A percentile compares a stretch with the other conserved stretches of the same genome.
Evolutionary conservation across 2,329 filamentous ascomycete species (phyloP).

Genomic region (Aspergillus sp.): DNA sequence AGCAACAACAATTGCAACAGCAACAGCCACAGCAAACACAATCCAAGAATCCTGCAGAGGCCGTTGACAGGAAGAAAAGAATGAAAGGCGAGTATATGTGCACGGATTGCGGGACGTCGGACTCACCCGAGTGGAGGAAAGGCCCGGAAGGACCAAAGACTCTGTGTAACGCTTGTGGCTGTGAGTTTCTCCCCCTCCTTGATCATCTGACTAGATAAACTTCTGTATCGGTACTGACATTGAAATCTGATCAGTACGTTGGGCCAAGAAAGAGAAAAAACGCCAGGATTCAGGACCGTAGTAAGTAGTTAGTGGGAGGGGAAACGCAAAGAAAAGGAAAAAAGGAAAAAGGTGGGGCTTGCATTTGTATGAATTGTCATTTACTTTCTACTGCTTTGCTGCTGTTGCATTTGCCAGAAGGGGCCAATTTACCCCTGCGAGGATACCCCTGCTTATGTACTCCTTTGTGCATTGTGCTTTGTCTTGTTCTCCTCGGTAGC

Average conservation of each 20-base stretch:
- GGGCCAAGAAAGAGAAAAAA: conserved; percentile 78
- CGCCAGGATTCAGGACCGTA: conserved; percentile 35
- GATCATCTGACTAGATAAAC: background rate
- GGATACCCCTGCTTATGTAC: conserved; percentile 8
- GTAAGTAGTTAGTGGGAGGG: background rate
- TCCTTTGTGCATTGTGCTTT: background rate
- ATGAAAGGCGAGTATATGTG: conserved; percentile 94
- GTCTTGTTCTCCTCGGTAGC: background rate
- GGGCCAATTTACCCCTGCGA: conserved; percentile 4
- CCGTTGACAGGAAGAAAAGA: conserved; percentile 77
- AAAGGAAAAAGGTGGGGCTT: background rate
- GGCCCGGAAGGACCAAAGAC: conserved; percentile 92
- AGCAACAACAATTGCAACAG: background rate
- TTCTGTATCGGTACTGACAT: background rate
- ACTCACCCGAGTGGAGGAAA: conserved; percentile 95
- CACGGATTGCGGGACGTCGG: conserved; percentile 90
- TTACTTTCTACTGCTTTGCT: background rate
- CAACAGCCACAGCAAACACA: background rate
- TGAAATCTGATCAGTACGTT: conserved; percentile 48
- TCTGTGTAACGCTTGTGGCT: conserved; percentile 93
- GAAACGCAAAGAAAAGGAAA: background rate
- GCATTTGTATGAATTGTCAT: conserved; percentile 3
- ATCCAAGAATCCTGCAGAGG: conserved; percentile 52
- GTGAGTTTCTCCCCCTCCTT: conserved; percentile 43
- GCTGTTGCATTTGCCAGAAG: conserved; percentile 3